phyloP scores from a whole-genome alignment of 2,329 filamentous ascomycete species.

The Ophiocordyceps camponoti-floridani region DNA sequence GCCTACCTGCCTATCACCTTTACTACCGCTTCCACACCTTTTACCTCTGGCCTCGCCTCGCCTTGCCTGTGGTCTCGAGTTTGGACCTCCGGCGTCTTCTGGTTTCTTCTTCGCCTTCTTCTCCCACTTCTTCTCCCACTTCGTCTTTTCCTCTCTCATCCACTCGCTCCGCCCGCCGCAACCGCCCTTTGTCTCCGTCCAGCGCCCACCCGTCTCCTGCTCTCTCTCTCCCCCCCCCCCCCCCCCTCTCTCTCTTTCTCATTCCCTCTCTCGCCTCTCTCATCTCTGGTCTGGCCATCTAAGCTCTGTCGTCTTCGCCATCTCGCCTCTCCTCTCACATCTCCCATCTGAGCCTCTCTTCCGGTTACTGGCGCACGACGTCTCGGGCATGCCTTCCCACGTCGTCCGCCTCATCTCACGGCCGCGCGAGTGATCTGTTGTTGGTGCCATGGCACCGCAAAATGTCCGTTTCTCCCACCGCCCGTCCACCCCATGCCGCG shows the following conservation, averaged over 20 bases:
- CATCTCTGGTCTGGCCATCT: neutral
- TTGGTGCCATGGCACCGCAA: conserved; percentile 20
- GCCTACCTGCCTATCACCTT: no score
- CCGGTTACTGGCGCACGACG: conserved; percentile 2
- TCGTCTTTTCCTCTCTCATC: neutral
- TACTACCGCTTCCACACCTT: neutral
- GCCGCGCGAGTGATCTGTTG: conserved; percentile 15
- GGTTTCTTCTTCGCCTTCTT: conserved; percentile 4
- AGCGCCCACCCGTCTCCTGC: conserved; percentile 1
- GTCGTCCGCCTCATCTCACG: conserved; percentile 13
- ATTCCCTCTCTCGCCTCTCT: conserved; percentile 2
- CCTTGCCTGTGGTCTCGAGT: no score
- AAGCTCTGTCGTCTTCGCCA: conserved; percentile 2
- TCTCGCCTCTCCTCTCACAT: conserved; percentile 5
- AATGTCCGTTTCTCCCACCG: conserved; percentile 12
- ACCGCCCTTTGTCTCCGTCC: neutral
- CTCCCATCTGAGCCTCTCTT: conserved; percentile 4
- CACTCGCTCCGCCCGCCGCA: neutral
- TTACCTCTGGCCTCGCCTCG: neutral
- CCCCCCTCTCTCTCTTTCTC: conserved; percentile 5
- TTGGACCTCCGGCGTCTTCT: no score
- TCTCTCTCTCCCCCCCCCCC: conserved; percentile 5
- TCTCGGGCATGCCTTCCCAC: conserved; percentile 12
- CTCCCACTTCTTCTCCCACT: conserved; percentile 12
- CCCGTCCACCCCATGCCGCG: neutral